Evolutionary conservation across 257 asterid species (phyloP).

Genomic region (Fraxinus cuspidata): DNA sequence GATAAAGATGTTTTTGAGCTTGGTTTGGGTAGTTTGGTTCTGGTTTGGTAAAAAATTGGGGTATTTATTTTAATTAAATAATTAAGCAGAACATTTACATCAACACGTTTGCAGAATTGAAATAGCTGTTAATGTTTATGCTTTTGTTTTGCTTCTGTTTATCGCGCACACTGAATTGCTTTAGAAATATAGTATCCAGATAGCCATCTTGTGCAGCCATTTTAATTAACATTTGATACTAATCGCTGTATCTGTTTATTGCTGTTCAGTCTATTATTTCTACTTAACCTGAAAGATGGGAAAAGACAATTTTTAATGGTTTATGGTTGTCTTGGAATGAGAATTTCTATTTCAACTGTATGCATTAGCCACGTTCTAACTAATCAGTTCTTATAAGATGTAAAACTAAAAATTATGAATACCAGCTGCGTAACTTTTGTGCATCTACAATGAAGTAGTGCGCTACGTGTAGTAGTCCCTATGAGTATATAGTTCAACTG

Average conservation of each 20-base stretch:
- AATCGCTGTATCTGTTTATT: neutral
- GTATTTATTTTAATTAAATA: neutral
- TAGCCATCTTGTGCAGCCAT: neutral
- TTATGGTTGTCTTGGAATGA: constrained; percentile 2
- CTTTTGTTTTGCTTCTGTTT: neutral
- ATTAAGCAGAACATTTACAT: neutral
- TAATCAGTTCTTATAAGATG: constrained; percentile 13
- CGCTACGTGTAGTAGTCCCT: neutral
- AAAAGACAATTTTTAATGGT: constrained; percentile 10
- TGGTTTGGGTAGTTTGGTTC: constrained; percentile 23
- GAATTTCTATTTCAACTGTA: neutral
- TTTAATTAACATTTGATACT: neutral
- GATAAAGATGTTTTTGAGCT: constrained; percentile 12
- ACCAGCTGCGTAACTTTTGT: neutral
- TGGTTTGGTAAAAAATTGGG: constrained; percentile 19
- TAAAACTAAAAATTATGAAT: constrained; percentile 7
- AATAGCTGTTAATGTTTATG: neutral
- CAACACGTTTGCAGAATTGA: neutral
- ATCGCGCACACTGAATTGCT: neutral
- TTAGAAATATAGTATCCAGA: neutral
- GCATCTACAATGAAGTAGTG: neutral
- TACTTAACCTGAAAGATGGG: neutral
- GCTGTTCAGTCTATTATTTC: neutral
- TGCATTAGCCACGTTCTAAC: neutral
- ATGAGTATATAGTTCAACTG: neutral